Evolutionary conservation across 1,284 basidiomycete species (phyloP).

Genomic region (Xerocomus minutiporus): DNA sequence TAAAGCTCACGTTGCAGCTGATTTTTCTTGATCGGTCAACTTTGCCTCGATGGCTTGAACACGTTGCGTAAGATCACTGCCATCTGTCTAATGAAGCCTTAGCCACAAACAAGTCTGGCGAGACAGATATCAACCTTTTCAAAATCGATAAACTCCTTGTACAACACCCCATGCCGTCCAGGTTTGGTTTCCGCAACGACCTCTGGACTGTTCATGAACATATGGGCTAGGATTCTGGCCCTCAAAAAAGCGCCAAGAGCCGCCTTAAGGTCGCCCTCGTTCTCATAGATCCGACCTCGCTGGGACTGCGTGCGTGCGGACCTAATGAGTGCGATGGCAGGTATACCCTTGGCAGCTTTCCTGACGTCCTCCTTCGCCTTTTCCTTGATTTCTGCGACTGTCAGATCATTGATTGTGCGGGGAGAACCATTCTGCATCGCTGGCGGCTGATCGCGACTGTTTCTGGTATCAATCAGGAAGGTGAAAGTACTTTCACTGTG

Average conservation of each 20-base stretch:
- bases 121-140: conserved; percentile 45
- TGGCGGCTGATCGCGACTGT: conserved; percentile 11
- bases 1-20: conserved; percentile 40
- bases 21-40: conserved; percentile 52
- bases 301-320: conserved; percentile 53
- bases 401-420: conserved; percentile 29
- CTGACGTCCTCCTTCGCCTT: conserved; percentile 55
- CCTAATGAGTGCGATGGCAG: conserved; percentile 54
- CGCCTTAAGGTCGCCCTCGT: conserved; percentile 52
- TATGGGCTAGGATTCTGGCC: conserved; percentile 53
- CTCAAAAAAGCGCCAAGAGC: conserved; percentile 57
- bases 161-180: conserved; percentile 45
- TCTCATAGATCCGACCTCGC: conserved; percentile 48
- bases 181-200: conserved; percentile 46
- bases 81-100: conserved; percentile 42
- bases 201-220: conserved; percentile 56
- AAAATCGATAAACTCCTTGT: conserved; percentile 56
- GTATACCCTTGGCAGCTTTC: conserved; percentile 50
- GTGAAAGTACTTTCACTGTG: conserved; percentile 23
- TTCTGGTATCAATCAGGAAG: conserved; percentile 18
- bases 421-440: conserved; percentile 33
- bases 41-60: conserved; percentile 53
- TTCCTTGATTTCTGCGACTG: conserved; percentile 61
- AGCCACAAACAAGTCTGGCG: conserved; percentile 14
- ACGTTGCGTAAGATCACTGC: conserved; percentile 44